These are phyloP conservation scores for Phoma sp. DNA, from an alignment of 2,329 filamentous ascomycete species.

Conservation along the genomic window DNA sequence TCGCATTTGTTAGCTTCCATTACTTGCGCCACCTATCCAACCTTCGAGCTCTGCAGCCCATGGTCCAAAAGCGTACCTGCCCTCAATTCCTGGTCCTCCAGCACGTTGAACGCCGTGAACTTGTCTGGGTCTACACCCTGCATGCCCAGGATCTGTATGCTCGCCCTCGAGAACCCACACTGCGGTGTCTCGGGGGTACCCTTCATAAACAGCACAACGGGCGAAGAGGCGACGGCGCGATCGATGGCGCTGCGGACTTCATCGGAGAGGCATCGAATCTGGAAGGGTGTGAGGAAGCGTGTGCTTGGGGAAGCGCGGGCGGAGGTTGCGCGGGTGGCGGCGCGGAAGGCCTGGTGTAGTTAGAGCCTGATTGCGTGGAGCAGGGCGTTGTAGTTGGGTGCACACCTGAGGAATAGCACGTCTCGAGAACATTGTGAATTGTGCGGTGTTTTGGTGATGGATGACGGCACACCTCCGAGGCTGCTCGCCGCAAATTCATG, in stretches of 20 bases:
- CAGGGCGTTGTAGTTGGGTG: not conserved
- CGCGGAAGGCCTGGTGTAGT: constrained; percentile 43
- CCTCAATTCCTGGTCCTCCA: constrained; percentile 88
- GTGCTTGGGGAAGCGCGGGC: constrained; percentile 44
- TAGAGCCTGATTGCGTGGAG: not conserved
- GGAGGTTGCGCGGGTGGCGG: constrained; percentile 40
- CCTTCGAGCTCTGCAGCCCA: not conserved
- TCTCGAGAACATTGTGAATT: constrained; percentile 48
- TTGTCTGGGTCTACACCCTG: constrained; percentile 95
- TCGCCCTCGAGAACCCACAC: constrained; percentile 94
- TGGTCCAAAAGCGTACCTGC: constrained; percentile 62
- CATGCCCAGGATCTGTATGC: constrained; percentile 91
- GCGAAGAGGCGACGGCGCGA: constrained; percentile 84
- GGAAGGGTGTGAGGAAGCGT: constrained; percentile 55
- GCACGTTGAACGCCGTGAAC: constrained; percentile 97
- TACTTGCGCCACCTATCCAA: not conserved
- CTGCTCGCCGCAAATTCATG: constrained; percentile 34
- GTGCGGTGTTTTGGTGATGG: constrained; percentile 19
- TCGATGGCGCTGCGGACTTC: constrained; percentile 85
- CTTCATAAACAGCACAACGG: constrained; percentile 99
- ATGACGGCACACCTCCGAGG: constrained; percentile 30
- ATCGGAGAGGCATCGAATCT: constrained; percentile 76
- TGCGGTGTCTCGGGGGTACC: constrained; percentile 95
- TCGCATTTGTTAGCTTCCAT: constrained; percentile 22
- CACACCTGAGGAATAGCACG: constrained; percentile 47